Evolutionary conservation across 306 rosid genomes (phyloP), one percentile per base, ranked within the genome.

Genomic region (Ceratonia siliqua): DNA sequence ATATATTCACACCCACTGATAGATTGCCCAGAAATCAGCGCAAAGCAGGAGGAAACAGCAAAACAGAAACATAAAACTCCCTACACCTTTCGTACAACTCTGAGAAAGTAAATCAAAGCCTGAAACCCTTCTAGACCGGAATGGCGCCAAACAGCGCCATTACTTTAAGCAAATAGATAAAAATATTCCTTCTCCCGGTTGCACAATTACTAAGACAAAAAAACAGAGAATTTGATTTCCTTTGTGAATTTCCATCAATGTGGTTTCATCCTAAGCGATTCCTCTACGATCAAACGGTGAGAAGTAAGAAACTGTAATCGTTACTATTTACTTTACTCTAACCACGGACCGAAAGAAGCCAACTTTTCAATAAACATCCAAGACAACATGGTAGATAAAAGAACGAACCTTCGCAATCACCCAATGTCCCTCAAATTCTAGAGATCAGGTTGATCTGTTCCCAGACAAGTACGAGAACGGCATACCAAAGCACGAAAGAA

Each of bases 371-470:
- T 11, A 73, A 3, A 35, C 4, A 21, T 13, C 0, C 14, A 21
- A 45, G 11, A 42, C 10, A 49, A 17, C 18, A 10, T 18, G n/a
- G 39, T 0, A 70, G 15, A 30, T 28, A 55, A 71, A 77, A 81
- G 25, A 76, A 77, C 25, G 56, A 69, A 82, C 85, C 90, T 84
- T 78, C 42, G 78, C 62, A 72, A 75, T 59, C 73, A 48, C 50
- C 84, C 72, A 57, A 79, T 62, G 63, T 11, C 80, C 45, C 59
- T 59, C 65, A 55, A 80, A 66, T 53, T 80, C 70, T 62, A 79
- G 72, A 72, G 54, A 73, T 63, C 74, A 67, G 36, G 30, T 45
- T 54, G 76, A 68, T 77, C 68, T 17, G 62, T 55, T 46, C 15
- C 22, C 20, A 10, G 7, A 11, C 9, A 38, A 52, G 27, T 13